A percentile compares a stretch with the other conserved stretches of the same genome.
phyloP scores from a whole-genome alignment of 176 grass and related monocot species.

The Carex littledalei region DNA sequence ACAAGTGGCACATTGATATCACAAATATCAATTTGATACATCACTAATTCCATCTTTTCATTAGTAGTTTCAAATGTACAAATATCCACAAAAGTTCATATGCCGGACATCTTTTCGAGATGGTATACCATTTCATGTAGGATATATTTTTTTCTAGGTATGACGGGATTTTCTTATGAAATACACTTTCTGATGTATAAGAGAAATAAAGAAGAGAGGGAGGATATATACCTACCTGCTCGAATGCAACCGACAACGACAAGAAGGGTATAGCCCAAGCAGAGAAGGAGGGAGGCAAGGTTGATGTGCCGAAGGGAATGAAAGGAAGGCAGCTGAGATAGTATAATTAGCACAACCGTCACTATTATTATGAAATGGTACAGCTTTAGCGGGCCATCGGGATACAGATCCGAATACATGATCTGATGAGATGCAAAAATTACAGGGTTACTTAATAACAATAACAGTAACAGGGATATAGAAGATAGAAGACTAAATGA shows the following conservation, averaged over 20 bases:
- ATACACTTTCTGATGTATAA: neutral
- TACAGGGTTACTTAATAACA: neutral
- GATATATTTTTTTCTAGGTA: neutral
- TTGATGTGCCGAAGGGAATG: constrained; percentile 93
- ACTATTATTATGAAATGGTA: constrained; percentile 94
- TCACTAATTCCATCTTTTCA: neutral
- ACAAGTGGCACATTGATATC: neutral
- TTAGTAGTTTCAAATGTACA: neutral
- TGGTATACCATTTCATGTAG: neutral
- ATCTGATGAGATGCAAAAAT: constrained; percentile 42
- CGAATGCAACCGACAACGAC: constrained; percentile 65
- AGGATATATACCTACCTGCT: constrained; percentile 43
- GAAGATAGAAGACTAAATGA: constrained; percentile 7
- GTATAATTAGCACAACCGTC: constrained; percentile 59
- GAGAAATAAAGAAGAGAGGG: constrained; percentile 19
- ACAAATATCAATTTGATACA: neutral
- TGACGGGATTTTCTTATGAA: too few species aligned
- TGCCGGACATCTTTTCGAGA: neutral
- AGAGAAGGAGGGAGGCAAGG: constrained; percentile 66
- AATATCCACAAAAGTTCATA: neutral
- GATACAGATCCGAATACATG: constrained; percentile 70
- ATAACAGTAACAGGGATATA: constrained; percentile 11
- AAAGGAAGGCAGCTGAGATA: constrained; percentile 90
- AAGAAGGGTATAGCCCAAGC: constrained; percentile 70
- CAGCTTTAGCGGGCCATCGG: constrained; percentile 65